These are phyloP conservation scores for Rubia occidens DNA, from an alignment of 305 asterid species.

Conservation along the genomic window DNA sequence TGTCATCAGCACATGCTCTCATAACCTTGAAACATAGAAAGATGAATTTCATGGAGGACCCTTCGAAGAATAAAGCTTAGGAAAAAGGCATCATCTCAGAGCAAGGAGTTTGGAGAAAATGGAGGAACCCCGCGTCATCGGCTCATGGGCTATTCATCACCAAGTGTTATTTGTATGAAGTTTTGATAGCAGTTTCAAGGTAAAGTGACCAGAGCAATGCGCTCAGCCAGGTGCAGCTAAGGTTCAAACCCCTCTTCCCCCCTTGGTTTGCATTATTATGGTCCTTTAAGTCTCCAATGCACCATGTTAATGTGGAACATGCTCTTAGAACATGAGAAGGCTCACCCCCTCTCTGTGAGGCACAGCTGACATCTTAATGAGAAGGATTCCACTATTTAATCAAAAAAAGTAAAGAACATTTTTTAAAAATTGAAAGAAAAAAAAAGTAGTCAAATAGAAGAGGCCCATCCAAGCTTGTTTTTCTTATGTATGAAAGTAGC, in stretches of 20 bases:
- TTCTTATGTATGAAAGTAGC: neutral
- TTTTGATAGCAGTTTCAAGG: neutral
- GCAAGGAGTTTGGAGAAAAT: constrained; percentile 32
- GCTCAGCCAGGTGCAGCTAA: no score
- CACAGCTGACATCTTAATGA: no score
- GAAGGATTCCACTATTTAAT: no score
- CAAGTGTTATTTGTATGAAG: constrained; percentile 38
- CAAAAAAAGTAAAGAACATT: no score
- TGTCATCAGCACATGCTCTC: constrained; percentile 19
- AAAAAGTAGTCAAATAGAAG: neutral
- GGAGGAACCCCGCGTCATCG: constrained; percentile 60
- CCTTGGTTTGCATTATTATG: no score
- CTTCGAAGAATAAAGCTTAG: constrained; percentile 25
- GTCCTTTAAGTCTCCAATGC: no score
- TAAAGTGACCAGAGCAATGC: no score
- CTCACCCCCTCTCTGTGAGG: no score
- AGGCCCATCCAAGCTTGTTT: constrained; percentile 4
- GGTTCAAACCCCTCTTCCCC: no score
- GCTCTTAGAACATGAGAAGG: no score
- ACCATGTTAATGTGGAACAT: no score
- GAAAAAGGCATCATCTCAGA: constrained; percentile 39
- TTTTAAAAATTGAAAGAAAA: neutral
- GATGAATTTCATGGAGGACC: constrained; percentile 28
- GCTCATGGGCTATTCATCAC: constrained; percentile 72
- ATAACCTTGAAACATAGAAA: constrained; percentile 35